These are phyloP conservation scores for Gonium pectorale DNA, from an alignment of 139 green algal genomes.

Conservation along the genomic window DNA sequence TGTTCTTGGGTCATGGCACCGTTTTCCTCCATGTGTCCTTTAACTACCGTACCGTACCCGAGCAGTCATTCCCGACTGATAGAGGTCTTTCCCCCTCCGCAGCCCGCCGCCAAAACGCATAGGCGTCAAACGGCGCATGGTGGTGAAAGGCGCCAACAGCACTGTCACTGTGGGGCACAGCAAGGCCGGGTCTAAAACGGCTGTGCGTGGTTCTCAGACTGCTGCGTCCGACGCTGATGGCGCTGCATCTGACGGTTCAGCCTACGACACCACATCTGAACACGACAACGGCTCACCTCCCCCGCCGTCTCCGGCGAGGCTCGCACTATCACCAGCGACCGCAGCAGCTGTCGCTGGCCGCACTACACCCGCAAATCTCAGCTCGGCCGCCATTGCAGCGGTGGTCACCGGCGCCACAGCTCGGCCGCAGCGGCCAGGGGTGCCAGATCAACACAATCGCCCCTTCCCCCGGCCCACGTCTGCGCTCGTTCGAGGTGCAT, in stretches of 20 bases:
- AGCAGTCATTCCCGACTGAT: too few relatives aligned
- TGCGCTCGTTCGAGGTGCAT: background rate
- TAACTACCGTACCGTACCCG: too few relatives aligned
- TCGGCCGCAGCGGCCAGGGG: background rate
- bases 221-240: too few relatives aligned
- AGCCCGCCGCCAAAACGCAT: slow-evolving; percentile 43
- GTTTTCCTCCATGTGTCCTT: too few relatives aligned
- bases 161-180: too few relatives aligned
- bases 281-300: slow-evolving; percentile 6
- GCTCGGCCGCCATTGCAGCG: background rate
- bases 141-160: too few relatives aligned
- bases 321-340: background rate
- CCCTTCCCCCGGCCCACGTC: background rate
- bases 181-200: too few relatives aligned
- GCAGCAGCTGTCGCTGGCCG: background rate
- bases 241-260: too few relatives aligned
- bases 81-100: background rate
- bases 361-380: background rate
- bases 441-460: background rate
- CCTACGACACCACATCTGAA: slow-evolving; percentile 13
- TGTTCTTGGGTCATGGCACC: too few relatives aligned
- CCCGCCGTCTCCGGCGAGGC: slow-evolving; percentile 2
- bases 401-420: background rate
- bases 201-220: too few relatives aligned
- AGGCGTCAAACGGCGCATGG: background rate